Evolutionary conservation across 345 rosid genomes (phyloP), one percentile per base, ranked within the genome.

Genomic region (Clausena lansium): DNA sequence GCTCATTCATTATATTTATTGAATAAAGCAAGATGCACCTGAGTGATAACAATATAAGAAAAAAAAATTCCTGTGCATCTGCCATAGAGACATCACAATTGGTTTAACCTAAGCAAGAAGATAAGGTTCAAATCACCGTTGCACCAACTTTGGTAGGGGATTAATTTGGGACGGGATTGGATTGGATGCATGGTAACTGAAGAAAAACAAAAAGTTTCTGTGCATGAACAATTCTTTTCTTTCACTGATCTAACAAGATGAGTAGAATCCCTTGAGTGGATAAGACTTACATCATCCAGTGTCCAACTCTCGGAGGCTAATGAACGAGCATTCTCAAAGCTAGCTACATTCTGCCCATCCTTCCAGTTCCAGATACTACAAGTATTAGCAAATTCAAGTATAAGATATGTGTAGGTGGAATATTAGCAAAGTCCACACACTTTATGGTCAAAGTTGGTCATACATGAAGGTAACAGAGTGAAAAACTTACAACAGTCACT

Each of bases 351-450:
- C 77, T 76, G 81, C 70, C 87, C 93, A 39, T 90, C 88, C 84
- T 83, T 86, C 98, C 94, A 91, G 82, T 91, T 89, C 97, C 97
- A 96, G 52, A 96, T 72, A 75, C 99, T 94, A 76, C 9, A 76
- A 74, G 54, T 70, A 64, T 35, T 39, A n/a, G 66, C 24, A 75
- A 76, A 70, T 64, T 52, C 11, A 13, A 41, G 47, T 11, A 22
- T 10, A 25, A 9, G 38, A 39, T 1, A 27, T 20, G 1, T 41
- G 24, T 22, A 14, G 41, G 32, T 17, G 52, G 38, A 61, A 30
- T 4, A 52, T 58, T 19, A 32, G 11, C 8, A 0, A 76, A 4
- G 30, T 33, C 20, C 33, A 3, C 35, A 14, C 10, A 68, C 73
- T 55, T 19, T 50, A 27, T 6, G 25, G 4, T 9, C 39, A 41